A percentile compares a stretch with the other conserved stretches of the same genome.
phyloP scores from a whole-genome alignment of 2,329 filamentous ascomycete genomes.

The Arachnomyces sp. region DNA sequence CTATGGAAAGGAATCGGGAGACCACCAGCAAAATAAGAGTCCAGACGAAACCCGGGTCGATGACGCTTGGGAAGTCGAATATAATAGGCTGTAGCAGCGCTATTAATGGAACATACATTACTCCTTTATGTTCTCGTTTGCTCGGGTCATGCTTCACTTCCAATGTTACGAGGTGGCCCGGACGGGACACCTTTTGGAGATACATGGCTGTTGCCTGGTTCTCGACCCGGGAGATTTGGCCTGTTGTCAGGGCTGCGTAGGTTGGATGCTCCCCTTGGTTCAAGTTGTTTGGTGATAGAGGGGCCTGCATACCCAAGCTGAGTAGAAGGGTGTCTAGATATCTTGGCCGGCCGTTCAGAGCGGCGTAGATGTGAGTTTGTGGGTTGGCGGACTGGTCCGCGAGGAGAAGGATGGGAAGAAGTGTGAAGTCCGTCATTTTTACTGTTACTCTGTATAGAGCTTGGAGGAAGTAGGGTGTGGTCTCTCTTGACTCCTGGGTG shows the following conservation, averaged over 20 bases:
- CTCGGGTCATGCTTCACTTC: slow-evolving; percentile 25
- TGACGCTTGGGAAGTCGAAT: slow-evolving; percentile 1
- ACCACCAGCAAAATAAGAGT: slow-evolving; percentile 45
- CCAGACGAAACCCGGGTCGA: slow-evolving; percentile 40
- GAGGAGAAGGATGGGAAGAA: too few relatives aligned
- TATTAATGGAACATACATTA: too few relatives aligned
- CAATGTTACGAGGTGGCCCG: slow-evolving; percentile 50
- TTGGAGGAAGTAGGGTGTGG: too few relatives aligned
- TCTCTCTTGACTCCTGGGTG: too few relatives aligned
- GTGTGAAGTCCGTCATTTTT: too few relatives aligned
- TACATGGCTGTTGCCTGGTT: slow-evolving; percentile 46
- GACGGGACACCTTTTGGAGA: slow-evolving; percentile 48
- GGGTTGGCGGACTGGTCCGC: too few relatives aligned
- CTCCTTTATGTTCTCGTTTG: neutral
- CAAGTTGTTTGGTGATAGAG: slow-evolving; percentile 17
- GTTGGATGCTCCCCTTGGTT: slow-evolving; percentile 36
- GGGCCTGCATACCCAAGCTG: too few relatives aligned
- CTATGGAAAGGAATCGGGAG: slow-evolving; percentile 50
- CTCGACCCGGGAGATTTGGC: slow-evolving; percentile 38
- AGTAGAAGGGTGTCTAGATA: too few relatives aligned
- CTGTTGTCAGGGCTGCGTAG: slow-evolving; percentile 36
- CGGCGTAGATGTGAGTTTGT: too few relatives aligned
- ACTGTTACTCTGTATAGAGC: too few relatives aligned
- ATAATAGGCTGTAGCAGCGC: slow-evolving; percentile 1
- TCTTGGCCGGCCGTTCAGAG: too few relatives aligned